Conservation (phyloP, 306 rosid species). For the Castanea sativa region DNA sequence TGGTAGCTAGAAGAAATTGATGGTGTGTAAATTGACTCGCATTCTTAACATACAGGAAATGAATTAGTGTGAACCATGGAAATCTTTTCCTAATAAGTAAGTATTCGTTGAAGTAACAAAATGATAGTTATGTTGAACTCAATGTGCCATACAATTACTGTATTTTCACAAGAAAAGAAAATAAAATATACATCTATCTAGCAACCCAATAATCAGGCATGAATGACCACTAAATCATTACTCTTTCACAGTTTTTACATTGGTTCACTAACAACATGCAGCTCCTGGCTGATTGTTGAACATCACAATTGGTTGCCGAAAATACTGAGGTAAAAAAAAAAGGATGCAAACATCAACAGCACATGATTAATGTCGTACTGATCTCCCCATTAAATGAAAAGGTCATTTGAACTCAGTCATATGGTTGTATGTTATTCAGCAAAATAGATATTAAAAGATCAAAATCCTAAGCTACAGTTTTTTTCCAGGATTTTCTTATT, state of each 20-base stretch:
- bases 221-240: background rate
- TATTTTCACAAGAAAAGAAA: background rate
- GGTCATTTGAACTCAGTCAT: background rate
- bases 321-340: constrained; percentile 4
- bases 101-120: background rate
- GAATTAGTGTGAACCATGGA: background rate
- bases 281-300: constrained; percentile 1
- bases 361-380: background rate
- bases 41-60: background rate
- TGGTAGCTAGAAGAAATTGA: background rate
- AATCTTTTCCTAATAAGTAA: background rate
- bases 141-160: background rate
- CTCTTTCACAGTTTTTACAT: background rate
- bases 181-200: background rate
- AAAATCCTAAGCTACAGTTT: background rate
- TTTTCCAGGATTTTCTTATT: constrained; percentile 11
- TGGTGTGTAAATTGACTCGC: background rate
- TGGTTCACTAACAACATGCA: background rate
- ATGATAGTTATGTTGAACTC: background rate
- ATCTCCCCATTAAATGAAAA: background rate
- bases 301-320: constrained; percentile 14
- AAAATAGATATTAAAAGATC: background rate
- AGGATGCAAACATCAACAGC: background rate
- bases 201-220: background rate
- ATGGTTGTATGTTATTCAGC: background rate